A percentile compares a stretch with the other conserved stretches of the same genome.
phyloP scores from a whole-genome alignment of 2,329 filamentous ascomycete genomes.

The Alternaria incomplexa region DNA sequence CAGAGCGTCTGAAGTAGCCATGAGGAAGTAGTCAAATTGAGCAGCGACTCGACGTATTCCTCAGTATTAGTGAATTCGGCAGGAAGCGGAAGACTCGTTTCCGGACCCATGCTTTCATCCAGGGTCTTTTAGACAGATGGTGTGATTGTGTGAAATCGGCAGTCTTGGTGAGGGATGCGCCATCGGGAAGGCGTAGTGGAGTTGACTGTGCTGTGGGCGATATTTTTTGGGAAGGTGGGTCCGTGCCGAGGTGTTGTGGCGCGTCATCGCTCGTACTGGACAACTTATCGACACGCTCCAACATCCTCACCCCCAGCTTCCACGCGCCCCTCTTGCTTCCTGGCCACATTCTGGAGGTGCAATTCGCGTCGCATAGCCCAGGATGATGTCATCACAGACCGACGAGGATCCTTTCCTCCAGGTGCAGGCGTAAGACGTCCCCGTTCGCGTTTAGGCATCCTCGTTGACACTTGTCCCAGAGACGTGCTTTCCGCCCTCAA shows the following conservation, averaged over 20 bases:
- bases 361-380: conserved; percentile 17
- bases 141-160: neutral
- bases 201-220: conserved; percentile 16
- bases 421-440: conserved; percentile 52
- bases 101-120: conserved; percentile 53
- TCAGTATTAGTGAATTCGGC: conserved; percentile 74
- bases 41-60: conserved; percentile 77
- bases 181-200: conserved; percentile 14
- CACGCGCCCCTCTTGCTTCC: neutral
- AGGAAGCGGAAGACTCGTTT: conserved; percentile 68
- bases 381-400: conserved; percentile 47
- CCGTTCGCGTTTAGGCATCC: conserved; percentile 9
- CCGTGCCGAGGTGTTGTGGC: conserved; percentile 17
- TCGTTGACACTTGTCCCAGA: conserved; percentile 57
- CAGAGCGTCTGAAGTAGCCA: conserved; percentile 86
- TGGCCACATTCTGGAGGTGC: neutral
- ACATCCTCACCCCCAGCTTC: conserved; percentile 6
- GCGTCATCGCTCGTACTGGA: conserved; percentile 12
- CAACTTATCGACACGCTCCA: conserved; percentile 12
- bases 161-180: neutral
- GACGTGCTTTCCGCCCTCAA: conserved; percentile 87
- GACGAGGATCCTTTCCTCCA: conserved; percentile 58
- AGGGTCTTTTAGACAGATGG: conserved; percentile 5
- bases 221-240: conserved; percentile 24
- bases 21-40: conserved; percentile 76